Percentiles rank a stretch among this genome's conserved stretches.
Evolutionary conservation across 208 protist genomes (phyloP).

Genomic region (Spongospora subterranea): DNA sequence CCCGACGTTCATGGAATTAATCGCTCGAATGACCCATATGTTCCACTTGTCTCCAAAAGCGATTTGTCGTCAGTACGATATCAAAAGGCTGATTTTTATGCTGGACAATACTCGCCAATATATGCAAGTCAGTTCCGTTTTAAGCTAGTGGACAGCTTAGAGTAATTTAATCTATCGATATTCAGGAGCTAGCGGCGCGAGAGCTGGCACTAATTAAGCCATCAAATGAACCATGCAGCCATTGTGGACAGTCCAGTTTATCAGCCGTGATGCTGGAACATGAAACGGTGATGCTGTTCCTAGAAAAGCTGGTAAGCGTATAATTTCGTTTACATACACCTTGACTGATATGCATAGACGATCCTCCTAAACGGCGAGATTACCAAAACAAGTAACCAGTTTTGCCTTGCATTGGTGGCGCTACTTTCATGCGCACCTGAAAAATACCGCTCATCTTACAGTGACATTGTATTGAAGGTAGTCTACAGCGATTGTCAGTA

Average conservation of each 20-base stretch:
- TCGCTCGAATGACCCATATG: constrained; percentile 4
- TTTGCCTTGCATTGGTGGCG: constrained; percentile 7
- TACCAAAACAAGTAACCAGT: neutral
- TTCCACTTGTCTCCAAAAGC: constrained; percentile 26
- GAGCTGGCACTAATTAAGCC: constrained; percentile 48
- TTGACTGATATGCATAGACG: neutral
- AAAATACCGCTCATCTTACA: constrained; percentile 11
- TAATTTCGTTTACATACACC: neutral
- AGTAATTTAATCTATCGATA: neutral
- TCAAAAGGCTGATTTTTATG: constrained; percentile 11
- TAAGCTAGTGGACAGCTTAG: no score
- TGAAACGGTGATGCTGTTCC: neutral
- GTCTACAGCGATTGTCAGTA: no score
- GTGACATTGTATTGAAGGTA: constrained; percentile 20
- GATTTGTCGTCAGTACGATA: neutral
- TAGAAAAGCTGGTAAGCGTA: constrained; percentile 22
- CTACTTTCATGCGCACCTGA: constrained; percentile 16
- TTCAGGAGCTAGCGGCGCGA: constrained; percentile 19
- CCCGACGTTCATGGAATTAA: constrained; percentile 30
- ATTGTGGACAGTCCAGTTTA: neutral
- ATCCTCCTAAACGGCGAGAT: neutral
- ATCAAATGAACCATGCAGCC: neutral
- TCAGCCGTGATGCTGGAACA: neutral
- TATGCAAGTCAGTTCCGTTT: constrained; percentile 32
- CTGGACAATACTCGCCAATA: constrained; percentile 4